These are phyloP conservation scores for Aureobasidium melanogenum DNA, from an alignment of 2,329 filamentous ascomycete genomes.

Conservation along the genomic window DNA sequence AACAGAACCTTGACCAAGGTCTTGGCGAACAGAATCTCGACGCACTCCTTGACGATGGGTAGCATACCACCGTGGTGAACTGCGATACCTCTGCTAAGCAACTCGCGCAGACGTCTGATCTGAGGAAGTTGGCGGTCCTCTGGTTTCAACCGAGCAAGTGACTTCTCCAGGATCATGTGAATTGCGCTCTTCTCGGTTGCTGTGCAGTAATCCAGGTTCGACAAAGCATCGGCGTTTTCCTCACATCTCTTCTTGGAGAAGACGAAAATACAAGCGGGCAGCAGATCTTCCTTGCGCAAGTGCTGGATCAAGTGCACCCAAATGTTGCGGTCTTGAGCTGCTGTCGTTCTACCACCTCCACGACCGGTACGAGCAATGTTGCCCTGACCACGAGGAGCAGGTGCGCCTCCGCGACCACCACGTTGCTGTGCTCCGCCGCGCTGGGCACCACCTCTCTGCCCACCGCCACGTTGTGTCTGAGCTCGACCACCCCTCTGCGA, in stretches of 20 bases:
- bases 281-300: slow-evolving; percentile 73
- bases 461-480: slow-evolving; percentile 44
- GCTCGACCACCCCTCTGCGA: slow-evolving; percentile 41
- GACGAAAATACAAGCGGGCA: slow-evolving; percentile 94
- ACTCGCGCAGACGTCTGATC: slow-evolving; percentile 76
- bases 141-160: slow-evolving; percentile 78
- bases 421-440: slow-evolving; percentile 43
- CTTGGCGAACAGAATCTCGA: slow-evolving; percentile 92
- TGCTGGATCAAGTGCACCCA: slow-evolving; percentile 96
- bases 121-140: slow-evolving; percentile 89
- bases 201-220: slow-evolving; percentile 90
- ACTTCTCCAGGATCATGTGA: slow-evolving; percentile 96
- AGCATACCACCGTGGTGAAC: slow-evolving; percentile 92
- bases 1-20: slow-evolving; percentile 95
- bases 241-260: slow-evolving; percentile 98
- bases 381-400: slow-evolving; percentile 52
- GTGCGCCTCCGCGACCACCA: slow-evolving; percentile 45
- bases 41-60: slow-evolving; percentile 94
- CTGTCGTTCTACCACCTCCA: slow-evolving; percentile 76
- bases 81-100: slow-evolving; percentile 80
- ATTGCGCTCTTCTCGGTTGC: slow-evolving; percentile 91
- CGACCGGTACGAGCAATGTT: slow-evolving; percentile 87
- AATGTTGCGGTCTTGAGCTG: slow-evolving; percentile 87
- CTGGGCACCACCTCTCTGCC: slow-evolving; percentile 37
- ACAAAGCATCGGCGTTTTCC: slow-evolving; percentile 90